Evolutionary conservation across 345 rosid species (phyloP), one percentile per base, ranked within the genome.

Genomic region (Pelargonium nanum): DNA sequence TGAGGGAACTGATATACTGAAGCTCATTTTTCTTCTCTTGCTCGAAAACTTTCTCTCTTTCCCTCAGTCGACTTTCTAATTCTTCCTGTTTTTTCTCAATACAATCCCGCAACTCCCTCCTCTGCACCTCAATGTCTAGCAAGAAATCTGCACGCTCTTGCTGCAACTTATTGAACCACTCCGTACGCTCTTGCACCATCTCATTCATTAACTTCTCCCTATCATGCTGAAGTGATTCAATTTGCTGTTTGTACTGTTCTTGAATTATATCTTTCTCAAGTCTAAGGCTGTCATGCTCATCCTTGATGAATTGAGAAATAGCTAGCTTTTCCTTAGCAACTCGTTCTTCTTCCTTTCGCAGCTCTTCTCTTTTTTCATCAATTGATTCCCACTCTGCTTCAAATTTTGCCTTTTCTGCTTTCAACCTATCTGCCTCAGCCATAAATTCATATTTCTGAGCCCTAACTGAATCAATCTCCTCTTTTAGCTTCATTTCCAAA

Each of bases 371-470:
- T 70, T 83, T 90, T 68, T 87, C 97, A 72, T 94, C 96, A 72
- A 94, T 90, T 64, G 80, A 75, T 71, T 94, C 99, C 97, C 97
- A 94, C 72, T 90, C 95, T 40, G 82, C 59, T 77, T 94, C 95
- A 72, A 90, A 90, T 73, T 87, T 82, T 24, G 80, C 88, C 68
- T 88, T 94, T 78, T 90, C 96, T 48, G 62, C 69, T 65, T 87
- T 72, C 74, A 93, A 64, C 67, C 72, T 83, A 65, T 93, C 96
- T 56, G 80, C 97, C 78, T 93, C 96, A 59, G 74, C 79, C 82
- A 79, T 60, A 51, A 87, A 68, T 70, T 89, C 97, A 63, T 76
- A 78, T 74, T 82, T 87, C 68, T 87, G 84, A 63, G 86, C 85
- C 81, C 99, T 84, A 68, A 85, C 67, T 56, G 62, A 66, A 70